Base-by-base conservation (phyloP, 208 protist species). In the Crithidia thermophila region DNA sequence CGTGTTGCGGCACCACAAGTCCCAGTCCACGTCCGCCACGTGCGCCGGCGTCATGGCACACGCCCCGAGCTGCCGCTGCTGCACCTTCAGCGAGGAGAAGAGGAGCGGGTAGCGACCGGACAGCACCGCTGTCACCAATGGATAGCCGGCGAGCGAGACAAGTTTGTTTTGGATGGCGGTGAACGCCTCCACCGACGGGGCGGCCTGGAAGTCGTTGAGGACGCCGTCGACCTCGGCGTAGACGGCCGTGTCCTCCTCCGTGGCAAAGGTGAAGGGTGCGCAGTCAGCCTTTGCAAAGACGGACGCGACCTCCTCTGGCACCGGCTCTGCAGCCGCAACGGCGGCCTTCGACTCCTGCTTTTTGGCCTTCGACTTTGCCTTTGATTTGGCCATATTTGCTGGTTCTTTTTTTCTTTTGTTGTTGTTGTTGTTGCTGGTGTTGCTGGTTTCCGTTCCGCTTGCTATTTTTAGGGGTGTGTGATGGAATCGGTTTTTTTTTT, bases 1-100 rank as follows among this genome's bases (percentile, higher is more conserved):
- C 45, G 45, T 64, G 69, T 62, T 69, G 30, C 69, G 69, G 61
- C 69, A 75, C 69, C 69, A 69, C 20, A 75, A 37, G 14, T 65
- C 69, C 61, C 55, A 69, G 21, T 50, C 31, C 16, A 69, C 45
- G 0, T 61, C 60, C 3, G 69, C 30, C 16, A 75, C 69, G 25
- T 43, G 21, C 34, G 52, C 30, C 55, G 53, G 21, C 25, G 23
- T 28, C 23, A 27, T 46, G 0, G 31, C 20, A 3, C 14, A 20
- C 2, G 30, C 46, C 14, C 30, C 53, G 30, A 69, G 60, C 6
- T 46, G 51, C 31, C 18, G 18, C 31, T 53, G 27, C 14, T 42
- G 52, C 4, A 9, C 10, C 31, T 57, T 39, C 11, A 75, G 61
- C 34, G 39, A 49, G 6, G 69, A 69, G 55, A 75, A 69, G 37